phyloP scores from a whole-genome alignment of 139 green algal genomes.

The Choricystis sp. region DNA sequence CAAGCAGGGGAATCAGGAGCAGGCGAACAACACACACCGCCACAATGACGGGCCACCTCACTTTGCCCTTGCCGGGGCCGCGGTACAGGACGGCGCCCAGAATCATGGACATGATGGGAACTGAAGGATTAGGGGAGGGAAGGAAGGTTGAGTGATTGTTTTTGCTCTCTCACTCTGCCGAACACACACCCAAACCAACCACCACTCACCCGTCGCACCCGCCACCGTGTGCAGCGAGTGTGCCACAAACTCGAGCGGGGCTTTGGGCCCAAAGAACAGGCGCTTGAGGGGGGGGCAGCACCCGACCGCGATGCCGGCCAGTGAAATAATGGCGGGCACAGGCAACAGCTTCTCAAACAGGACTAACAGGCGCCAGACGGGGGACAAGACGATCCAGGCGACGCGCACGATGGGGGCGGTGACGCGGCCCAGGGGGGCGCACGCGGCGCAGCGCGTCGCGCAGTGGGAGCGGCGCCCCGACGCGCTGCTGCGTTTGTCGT shows the following conservation, averaged over 20 bases:
- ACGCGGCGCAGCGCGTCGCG: neutral
- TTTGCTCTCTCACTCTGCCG: no score
- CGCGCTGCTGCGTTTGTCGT: neutral
- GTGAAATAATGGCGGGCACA: neutral
- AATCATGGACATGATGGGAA: conserved; percentile 11
- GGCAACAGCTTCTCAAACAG: neutral
- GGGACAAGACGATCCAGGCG: neutral
- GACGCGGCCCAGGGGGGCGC: neutral
- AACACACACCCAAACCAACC: no score
- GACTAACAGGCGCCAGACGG: neutral
- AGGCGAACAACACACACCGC: conserved; percentile 4
- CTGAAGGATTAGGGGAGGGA: no score
- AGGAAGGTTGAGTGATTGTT: no score
- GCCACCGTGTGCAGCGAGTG: neutral
- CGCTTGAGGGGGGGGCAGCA: neutral
- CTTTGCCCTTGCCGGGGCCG: conserved; percentile 2
- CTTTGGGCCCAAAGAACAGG: neutral
- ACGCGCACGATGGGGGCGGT: neutral
- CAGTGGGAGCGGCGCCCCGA: neutral
- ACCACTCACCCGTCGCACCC: neutral
- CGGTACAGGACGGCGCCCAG: conserved; percentile 9
- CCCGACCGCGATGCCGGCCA: neutral
- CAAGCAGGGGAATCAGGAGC: conserved; percentile 8
- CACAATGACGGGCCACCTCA: neutral
- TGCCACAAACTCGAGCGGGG: neutral